These are phyloP conservation scores for Coffea humblotiana DNA, from an alignment of 305 asterid genomes.

Conservation along the genomic window DNA sequence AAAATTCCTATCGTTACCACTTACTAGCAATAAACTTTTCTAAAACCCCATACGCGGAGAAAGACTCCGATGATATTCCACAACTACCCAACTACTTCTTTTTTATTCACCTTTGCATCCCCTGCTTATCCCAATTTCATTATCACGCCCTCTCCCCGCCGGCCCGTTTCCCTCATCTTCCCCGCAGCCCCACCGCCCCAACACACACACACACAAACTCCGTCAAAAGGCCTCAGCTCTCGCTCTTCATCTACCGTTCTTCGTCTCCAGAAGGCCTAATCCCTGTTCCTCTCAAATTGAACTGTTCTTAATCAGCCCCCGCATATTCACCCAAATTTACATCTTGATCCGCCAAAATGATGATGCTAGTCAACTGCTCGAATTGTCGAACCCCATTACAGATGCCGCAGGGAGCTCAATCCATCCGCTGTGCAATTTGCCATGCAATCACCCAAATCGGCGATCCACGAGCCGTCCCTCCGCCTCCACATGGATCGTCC, in stretches of 20 bases:
- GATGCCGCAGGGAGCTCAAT: conserved; percentile 83
- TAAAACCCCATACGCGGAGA: background rate
- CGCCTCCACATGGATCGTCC: conserved; percentile 30
- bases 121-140: background rate
- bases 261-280: background rate
- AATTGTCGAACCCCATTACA: conserved; percentile 70
- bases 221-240: no score
- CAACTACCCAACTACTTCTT: background rate
- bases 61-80: no score
- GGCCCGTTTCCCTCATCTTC: background rate
- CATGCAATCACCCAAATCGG: conserved; percentile 68
- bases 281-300: background rate
- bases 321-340: conserved; percentile 5
- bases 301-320: background rate
- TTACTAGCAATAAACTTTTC: background rate
- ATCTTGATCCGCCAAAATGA: conserved; percentile 39
- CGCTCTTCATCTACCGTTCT: no score
- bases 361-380: conserved; percentile 78
- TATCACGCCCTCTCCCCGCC: background rate
- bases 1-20: background rate
- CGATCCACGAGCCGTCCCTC: conserved; percentile 63
- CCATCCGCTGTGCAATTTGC: conserved; percentile 90
- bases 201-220: no score
- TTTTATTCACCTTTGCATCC: background rate
- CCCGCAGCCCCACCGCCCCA: background rate